These are phyloP conservation scores for Maudiozyma pseudohumilis DNA, from an alignment of 805 yeast species.

Conservation along the genomic window DNA sequence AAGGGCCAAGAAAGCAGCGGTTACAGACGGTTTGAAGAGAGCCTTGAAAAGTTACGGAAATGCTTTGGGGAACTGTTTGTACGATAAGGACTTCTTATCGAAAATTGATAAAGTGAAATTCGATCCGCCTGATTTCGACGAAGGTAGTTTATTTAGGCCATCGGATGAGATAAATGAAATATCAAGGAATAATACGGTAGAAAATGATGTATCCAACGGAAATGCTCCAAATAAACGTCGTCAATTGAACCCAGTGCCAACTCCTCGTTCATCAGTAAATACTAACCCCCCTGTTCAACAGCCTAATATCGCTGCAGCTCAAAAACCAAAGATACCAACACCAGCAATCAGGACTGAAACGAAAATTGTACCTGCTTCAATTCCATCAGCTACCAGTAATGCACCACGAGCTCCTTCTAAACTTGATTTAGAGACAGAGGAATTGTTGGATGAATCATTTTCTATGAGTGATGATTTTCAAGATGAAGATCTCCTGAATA, in stretches of 20 bases:
- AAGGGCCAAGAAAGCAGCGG: slow-evolving; percentile 74
- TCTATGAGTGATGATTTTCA: slow-evolving; percentile 41
- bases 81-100: slow-evolving; percentile 56
- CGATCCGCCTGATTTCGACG: slow-evolving; percentile 38
- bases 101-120: slow-evolving; percentile 35
- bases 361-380: no score
- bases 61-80: slow-evolving; percentile 76
- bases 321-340: background rate
- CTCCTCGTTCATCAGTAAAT: background rate
- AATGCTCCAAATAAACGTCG: slow-evolving; percentile 15
- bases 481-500: slow-evolving; percentile 31
- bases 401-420: background rate
- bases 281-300: background rate
- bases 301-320: background rate
- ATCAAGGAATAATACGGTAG: slow-evolving; percentile 19
- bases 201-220: slow-evolving; percentile 8
- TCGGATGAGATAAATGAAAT: slow-evolving; percentile 27
- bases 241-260: slow-evolving; percentile 13
- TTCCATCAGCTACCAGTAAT: no score
- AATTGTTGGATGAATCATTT: slow-evolving; percentile 42
- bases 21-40: slow-evolving; percentile 73
- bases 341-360: background rate
- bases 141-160: slow-evolving; percentile 32
- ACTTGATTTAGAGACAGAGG: slow-evolving; percentile 17
- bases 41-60: slow-evolving; percentile 75